Percentiles rank a stretch among this genome's conserved stretches.
These are phyloP conservation scores for Acacia concinna DNA, from an alignment of 331 rosid species.

Conservation along the genomic window DNA sequence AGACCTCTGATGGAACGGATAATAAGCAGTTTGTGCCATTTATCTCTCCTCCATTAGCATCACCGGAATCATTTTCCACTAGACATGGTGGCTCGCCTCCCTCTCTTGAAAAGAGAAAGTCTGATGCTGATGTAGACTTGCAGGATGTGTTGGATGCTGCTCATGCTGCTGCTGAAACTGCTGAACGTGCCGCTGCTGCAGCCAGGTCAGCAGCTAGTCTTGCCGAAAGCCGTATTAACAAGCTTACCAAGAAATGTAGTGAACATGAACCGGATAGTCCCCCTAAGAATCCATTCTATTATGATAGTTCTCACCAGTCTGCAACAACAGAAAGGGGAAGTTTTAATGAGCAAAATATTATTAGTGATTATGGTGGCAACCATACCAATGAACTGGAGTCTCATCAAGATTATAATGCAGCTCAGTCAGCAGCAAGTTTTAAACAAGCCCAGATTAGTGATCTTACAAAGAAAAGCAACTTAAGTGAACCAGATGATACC, in stretches of 20 bases:
- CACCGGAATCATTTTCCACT: constrained; percentile 47
- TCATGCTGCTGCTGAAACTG: constrained; percentile 83
- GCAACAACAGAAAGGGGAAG: constrained; percentile 35
- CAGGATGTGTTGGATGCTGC: constrained; percentile 95
- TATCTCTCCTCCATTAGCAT: constrained; percentile 57
- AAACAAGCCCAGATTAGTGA: constrained; percentile 35
- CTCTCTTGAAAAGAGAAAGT: constrained; percentile 46
- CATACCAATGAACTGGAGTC: background rate
- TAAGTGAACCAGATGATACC: constrained; percentile 37
- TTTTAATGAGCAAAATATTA: constrained; percentile 28
- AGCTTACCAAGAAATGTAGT: constrained; percentile 64
- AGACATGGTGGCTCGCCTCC: constrained; percentile 42
- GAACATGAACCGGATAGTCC: constrained; percentile 41
- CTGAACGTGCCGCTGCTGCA: constrained; percentile 89
- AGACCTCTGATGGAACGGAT: constrained; percentile 49
- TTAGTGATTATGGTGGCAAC: background rate
- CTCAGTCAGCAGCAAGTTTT: constrained; percentile 83
- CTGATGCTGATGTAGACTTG: constrained; percentile 57
- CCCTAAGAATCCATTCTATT: constrained; percentile 67
- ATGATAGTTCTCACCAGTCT: constrained; percentile 34
- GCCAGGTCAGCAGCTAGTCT: constrained; percentile 89
- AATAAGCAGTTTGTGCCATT: constrained; percentile 81
- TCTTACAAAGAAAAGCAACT: constrained; percentile 59
- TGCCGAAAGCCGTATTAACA: constrained; percentile 71
- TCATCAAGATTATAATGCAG: constrained; percentile 9